Percentiles rank a stretch among this genome's conserved stretches.
These are phyloP conservation scores for Cutaneotrichosporon cyanovorans DNA, from an alignment of 1,284 basidiomycete species.

Conservation along the genomic window DNA sequence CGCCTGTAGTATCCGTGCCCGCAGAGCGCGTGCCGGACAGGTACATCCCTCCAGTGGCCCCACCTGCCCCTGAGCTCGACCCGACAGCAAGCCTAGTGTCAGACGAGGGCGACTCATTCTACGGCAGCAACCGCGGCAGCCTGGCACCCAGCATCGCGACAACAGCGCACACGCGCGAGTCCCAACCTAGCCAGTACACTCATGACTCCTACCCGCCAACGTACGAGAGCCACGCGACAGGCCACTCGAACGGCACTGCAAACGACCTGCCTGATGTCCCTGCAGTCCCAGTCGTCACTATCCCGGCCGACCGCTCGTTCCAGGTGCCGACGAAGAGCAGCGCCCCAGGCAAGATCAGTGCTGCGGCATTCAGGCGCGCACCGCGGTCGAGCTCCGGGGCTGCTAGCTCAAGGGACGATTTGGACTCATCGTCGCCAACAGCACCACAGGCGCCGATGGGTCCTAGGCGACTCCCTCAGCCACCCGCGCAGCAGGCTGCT, in stretches of 20 bases:
- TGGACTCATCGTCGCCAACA: neutral
- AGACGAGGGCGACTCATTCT: conserved; percentile 4
- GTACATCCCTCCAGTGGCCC: conserved; percentile 2
- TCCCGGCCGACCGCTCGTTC: neutral
- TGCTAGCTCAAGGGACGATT: neutral
- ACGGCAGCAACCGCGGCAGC: neutral
- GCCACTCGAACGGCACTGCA: neutral
- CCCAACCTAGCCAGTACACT: neutral
- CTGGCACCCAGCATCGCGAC: too few species aligned
- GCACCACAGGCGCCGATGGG: neutral
- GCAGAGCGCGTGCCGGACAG: neutral
- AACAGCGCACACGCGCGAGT: too few species aligned
- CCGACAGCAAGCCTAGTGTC: conserved; percentile 1
- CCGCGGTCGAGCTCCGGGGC: neutral
- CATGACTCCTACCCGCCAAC: neutral
- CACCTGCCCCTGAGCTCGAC: conserved; percentile 3
- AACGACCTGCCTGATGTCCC: too few species aligned
- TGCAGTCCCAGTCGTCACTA: neutral
- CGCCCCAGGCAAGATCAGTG: neutral
- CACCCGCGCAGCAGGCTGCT: neutral
- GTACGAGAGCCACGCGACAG: neutral
- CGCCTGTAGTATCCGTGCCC: conserved; percentile 6
- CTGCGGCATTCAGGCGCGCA: conserved; percentile 4
- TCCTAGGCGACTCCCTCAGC: neutral
- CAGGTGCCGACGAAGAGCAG: neutral